Conservation (phyloP, 2,329 filamentous ascomycete species). For the Podosphaera aphanis region DNA sequence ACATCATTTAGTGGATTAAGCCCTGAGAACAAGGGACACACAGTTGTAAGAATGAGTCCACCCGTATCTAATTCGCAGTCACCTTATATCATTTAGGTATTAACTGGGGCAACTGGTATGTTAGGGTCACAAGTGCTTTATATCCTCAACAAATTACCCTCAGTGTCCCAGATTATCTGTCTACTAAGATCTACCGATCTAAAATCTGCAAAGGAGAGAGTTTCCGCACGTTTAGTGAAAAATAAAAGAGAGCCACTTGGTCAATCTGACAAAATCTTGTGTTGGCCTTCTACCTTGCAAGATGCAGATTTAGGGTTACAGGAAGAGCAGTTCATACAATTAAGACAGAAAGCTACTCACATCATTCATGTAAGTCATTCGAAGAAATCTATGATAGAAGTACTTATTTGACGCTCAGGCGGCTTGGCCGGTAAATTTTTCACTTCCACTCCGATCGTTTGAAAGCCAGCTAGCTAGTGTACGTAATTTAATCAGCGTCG, state of each 20-base stretch:
- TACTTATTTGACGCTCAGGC: constrained; percentile 4
- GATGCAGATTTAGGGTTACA: constrained; percentile 25
- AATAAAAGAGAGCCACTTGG: constrained; percentile 15
- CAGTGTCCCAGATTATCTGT: constrained; percentile 27
- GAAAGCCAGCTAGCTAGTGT: constrained; percentile 27
- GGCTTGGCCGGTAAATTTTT: constrained; percentile 44
- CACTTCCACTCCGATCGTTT: constrained; percentile 30
- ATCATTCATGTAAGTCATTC: constrained; percentile 28
- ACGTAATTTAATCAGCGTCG: constrained; percentile 18
- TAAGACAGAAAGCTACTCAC: constrained; percentile 22
- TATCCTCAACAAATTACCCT: constrained; percentile 18
- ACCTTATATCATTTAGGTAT: constrained; percentile 1
- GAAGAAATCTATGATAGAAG: background rate
- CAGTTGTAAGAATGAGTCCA: background rate
- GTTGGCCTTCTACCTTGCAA: constrained; percentile 25
- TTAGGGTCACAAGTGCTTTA: constrained; percentile 27
- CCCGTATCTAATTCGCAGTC: background rate
- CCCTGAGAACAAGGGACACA: background rate
- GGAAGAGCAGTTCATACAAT: constrained; percentile 17
- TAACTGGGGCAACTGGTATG: constrained; percentile 27
- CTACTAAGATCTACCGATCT: constrained; percentile 26
- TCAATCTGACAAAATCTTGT: constrained; percentile 13
- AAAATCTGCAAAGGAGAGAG: constrained; percentile 21
- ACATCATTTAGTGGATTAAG: background rate
- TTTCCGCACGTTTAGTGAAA: constrained; percentile 20